Conservation (phyloP, 2,329 filamentous ascomycete genomes). For the Neonectria sp. region DNA sequence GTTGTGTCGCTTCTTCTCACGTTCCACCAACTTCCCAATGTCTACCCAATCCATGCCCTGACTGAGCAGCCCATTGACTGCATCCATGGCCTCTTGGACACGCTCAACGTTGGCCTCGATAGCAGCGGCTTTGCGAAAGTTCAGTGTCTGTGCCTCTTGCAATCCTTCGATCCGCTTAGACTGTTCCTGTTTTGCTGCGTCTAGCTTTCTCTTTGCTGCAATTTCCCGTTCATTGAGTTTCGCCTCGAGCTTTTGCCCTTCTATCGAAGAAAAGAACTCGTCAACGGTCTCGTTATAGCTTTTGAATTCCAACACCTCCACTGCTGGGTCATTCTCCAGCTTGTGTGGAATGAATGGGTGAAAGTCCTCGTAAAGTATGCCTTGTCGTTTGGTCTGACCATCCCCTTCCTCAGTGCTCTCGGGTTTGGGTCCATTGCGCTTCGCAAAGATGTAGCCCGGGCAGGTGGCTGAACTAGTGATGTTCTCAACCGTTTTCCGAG, state of each 20-base stretch:
- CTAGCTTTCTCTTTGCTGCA: conserved; percentile 85
- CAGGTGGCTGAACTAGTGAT: conserved; percentile 77
- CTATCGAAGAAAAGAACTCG: conserved; percentile 96
- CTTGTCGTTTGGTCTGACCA: conserved; percentile 55
- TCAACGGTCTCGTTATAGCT: conserved; percentile 95
- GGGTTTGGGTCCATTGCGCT: conserved; percentile 57
- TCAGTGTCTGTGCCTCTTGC: conserved; percentile 84
- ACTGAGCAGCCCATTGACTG: conserved; percentile 90
- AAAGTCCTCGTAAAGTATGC: conserved; percentile 91
- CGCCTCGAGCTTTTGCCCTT: conserved; percentile 92
- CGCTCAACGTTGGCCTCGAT: conserved; percentile 93
- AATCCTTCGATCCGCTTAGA: conserved; percentile 87
- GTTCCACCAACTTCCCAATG: conserved; percentile 88
- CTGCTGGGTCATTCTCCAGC: conserved; percentile 76
- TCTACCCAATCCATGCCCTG: conserved; percentile 99
- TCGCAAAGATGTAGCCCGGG: conserved; percentile 92
- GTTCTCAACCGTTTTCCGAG: conserved; percentile 76
- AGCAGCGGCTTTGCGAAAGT: conserved; percentile 89
- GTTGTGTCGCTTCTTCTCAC: conserved; percentile 86
- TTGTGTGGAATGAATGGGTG: conserved; percentile 92
- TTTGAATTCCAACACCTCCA: conserved; percentile 81
- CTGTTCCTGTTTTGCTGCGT: conserved; percentile 88
- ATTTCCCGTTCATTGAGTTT: conserved; percentile 86
- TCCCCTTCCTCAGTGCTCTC: conserved; percentile 52
- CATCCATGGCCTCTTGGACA: conserved; percentile 93